A percentile compares a stretch with the other conserved stretches of the same genome.
phyloP scores from a whole-genome alignment of 2,329 filamentous ascomycete species.

The Aspergillus uvarum region DNA sequence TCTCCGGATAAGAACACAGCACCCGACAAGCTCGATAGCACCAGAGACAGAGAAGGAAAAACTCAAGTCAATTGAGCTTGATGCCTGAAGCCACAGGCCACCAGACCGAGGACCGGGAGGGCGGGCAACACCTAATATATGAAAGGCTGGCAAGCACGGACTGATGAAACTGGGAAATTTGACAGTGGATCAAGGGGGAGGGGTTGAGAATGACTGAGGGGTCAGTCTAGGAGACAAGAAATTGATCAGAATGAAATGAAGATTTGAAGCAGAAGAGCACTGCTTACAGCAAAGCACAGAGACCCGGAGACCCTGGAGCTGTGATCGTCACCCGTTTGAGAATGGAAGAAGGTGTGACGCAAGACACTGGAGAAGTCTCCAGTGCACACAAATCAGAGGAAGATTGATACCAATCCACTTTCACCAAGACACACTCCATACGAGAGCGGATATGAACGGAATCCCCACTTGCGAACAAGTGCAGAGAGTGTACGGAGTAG shows the following conservation, averaged over 20 bases:
- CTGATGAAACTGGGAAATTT: not conserved
- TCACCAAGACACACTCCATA: not conserved
- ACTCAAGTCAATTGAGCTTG: conserved; percentile 4
- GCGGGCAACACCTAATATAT: not conserved
- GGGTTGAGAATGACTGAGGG: not conserved
- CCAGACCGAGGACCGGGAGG: not conserved
- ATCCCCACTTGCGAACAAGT: not conserved
- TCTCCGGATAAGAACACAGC: conserved; percentile 1
- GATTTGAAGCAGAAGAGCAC: not conserved
- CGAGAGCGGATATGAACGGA: not conserved
- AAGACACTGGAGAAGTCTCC: not conserved
- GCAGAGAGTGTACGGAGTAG: too few species aligned
- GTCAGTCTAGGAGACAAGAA: not conserved
- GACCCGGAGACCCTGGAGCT: not conserved
- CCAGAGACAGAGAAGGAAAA: not conserved
- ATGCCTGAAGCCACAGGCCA: conserved; percentile 6
- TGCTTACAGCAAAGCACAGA: not conserved
- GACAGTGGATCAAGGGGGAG: conserved; percentile 5
- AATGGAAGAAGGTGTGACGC: conserved; percentile 1
- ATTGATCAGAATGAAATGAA: not conserved
- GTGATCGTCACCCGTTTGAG: conserved; percentile 1
- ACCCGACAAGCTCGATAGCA: not conserved
- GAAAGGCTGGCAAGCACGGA: conserved; percentile 1
- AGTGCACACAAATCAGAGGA: conserved; percentile 4
- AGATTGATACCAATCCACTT: not conserved